Conservation (phyloP, 768 basidiomycete genomes). For the Boletus patriciae region DNA sequence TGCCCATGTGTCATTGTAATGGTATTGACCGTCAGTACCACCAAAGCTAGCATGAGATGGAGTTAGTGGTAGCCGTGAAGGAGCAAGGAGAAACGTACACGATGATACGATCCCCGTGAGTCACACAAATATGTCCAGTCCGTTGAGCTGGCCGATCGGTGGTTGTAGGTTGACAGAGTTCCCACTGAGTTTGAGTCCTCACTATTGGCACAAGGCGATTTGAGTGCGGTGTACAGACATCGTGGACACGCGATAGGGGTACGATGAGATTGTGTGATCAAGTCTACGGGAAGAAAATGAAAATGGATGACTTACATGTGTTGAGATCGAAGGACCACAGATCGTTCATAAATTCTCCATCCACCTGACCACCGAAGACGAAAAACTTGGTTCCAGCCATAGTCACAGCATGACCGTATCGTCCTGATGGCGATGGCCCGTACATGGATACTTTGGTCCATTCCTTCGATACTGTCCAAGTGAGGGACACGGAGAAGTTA, state of each 20-base stretch:
- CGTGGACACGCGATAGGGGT: not conserved
- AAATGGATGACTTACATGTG: constrained; percentile 59
- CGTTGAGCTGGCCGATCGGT: constrained; percentile 72
- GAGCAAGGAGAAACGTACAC: constrained; percentile 53
- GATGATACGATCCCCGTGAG: constrained; percentile 79
- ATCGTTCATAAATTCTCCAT: constrained; percentile 92
- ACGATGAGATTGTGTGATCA: constrained; percentile 1
- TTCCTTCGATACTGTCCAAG: constrained; percentile 75
- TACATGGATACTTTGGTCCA: constrained; percentile 88
- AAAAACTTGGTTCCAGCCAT: constrained; percentile 92
- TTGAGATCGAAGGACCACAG: constrained; percentile 96
- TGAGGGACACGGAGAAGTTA: constrained; percentile 2
- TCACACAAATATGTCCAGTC: constrained; percentile 90
- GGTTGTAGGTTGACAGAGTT: constrained; percentile 62
- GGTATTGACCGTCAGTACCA: constrained; percentile 97
- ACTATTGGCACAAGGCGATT: constrained; percentile 47
- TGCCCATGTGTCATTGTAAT: constrained; percentile 99
- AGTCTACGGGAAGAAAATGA: not conserved
- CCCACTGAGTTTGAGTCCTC: constrained; percentile 83
- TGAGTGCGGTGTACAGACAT: not conserved
- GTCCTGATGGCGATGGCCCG: constrained; percentile 76
- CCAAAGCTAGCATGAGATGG: constrained; percentile 69
- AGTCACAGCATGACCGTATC: constrained; percentile 94
- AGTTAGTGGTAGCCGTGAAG: constrained; percentile 18
- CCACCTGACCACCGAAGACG: constrained; percentile 95